Conservation (phyloP, 345 rosid genomes). For the Luvunga scandens region DNA sequence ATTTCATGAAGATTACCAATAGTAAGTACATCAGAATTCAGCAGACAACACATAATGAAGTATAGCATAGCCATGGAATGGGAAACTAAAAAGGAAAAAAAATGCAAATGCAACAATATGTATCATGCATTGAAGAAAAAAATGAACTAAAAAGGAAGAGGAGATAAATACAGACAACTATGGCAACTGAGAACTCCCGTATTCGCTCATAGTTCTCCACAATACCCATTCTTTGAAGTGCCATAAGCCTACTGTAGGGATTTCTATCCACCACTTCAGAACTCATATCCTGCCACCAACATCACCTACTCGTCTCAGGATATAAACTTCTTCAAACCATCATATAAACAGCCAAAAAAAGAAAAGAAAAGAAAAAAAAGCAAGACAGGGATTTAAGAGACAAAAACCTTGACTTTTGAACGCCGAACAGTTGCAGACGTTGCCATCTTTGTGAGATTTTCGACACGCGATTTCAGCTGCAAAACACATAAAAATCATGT, state of each 20-base stretch:
- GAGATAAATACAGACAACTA: conserved; percentile 73
- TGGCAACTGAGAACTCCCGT: conserved; percentile 88
- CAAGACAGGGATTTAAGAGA: not conserved
- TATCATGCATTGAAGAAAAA: not conserved
- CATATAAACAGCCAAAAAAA: not conserved
- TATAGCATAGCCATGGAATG: not conserved
- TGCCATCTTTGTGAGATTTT: conserved; percentile 49
- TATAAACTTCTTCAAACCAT: not conserved
- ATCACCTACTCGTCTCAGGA: conserved; percentile 2
- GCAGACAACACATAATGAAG: not conserved
- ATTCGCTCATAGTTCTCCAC: conserved; percentile 88
- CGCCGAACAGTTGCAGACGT: conserved; percentile 54
- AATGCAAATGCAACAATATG: not conserved
- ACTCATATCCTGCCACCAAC: conserved; percentile 75
- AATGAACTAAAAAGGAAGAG: conserved; percentile 9
- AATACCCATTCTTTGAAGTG: conserved; percentile 97
- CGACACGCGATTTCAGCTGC: conserved; percentile 61
- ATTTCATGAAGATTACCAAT: conserved; percentile 13
- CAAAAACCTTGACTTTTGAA: conserved; percentile 69
- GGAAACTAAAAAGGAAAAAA: not conserved
- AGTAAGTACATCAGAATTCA: not conserved
- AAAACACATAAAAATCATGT: conserved; percentile 7
- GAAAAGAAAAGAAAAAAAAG: too few relatives aligned
- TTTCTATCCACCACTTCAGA: conserved; percentile 95
- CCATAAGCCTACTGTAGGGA: conserved; percentile 99